These are phyloP conservation scores for Cordyceps javanica DNA, from an alignment of 2,329 filamentous ascomycete species.

Conservation along the genomic window DNA sequence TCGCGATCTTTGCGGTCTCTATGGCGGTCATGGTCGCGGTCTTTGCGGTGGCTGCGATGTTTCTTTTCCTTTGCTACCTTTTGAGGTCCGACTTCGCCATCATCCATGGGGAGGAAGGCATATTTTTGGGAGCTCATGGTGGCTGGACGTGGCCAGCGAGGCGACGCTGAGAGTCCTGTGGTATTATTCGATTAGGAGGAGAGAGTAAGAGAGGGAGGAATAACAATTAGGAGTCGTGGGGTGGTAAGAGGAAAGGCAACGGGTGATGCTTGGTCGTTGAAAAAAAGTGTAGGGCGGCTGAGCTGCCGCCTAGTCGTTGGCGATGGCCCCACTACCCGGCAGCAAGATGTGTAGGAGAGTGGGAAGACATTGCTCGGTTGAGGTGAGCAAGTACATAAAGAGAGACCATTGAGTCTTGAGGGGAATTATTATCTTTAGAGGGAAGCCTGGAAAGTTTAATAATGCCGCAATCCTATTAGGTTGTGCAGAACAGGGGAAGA, in stretches of 20 bases:
- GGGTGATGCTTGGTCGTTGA: background rate
- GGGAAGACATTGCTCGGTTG: no score
- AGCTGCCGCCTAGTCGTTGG: background rate
- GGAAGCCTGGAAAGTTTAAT: no score
- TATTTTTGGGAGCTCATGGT: slow-evolving; percentile 54
- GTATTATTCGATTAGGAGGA: background rate
- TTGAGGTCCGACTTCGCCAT: slow-evolving; percentile 51
- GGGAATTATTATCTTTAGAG: no score
- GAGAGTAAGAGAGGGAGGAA: background rate
- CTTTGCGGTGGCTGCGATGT: slow-evolving; percentile 30
- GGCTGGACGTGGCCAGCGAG: background rate
- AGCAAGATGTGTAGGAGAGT: background rate
- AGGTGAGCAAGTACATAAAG: background rate
- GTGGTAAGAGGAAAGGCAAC: background rate
- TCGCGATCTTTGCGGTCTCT: slow-evolving; percentile 20
- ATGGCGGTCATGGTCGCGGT: slow-evolving; percentile 9
- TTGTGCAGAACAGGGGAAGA: no score
- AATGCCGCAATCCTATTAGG: no score
- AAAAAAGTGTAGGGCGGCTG: slow-evolving; percentile 7
- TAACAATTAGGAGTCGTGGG: background rate
- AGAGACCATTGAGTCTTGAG: background rate
- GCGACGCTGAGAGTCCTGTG: no score
- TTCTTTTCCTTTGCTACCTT: slow-evolving; percentile 46
- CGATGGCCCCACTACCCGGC: background rate
- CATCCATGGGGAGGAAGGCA: slow-evolving; percentile 62